Conservation (phyloP, 148 eudicot genomes). For the Rhododendron williamsianum region DNA sequence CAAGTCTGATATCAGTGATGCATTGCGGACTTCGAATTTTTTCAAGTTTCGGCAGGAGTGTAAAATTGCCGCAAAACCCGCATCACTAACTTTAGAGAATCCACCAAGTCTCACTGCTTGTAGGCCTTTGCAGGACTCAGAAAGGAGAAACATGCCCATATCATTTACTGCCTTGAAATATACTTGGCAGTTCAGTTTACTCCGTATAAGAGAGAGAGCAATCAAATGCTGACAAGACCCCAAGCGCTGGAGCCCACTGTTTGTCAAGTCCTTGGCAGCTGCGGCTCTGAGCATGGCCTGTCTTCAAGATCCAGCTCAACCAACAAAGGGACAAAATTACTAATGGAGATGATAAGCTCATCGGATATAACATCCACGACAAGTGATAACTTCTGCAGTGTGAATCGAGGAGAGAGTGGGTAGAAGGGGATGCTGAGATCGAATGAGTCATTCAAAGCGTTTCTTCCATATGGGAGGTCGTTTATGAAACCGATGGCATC, state of each 20-base stretch:
- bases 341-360: slow-evolving; percentile 25
- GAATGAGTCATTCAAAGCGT: neutral
- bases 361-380: slow-evolving; percentile 36
- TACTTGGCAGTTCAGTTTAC: slow-evolving; percentile 15
- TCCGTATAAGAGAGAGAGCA: slow-evolving; percentile 35
- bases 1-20: slow-evolving; percentile 36
- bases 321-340: slow-evolving; percentile 32
- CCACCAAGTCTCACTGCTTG: slow-evolving; percentile 41
- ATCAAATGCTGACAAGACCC: slow-evolving; percentile 26
- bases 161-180: slow-evolving; percentile 36
- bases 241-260: slow-evolving; percentile 32
- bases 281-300: slow-evolving; percentile 26
- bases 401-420: slow-evolving; percentile 1
- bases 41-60: slow-evolving; percentile 31
- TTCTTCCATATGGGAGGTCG: slow-evolving; percentile 7
- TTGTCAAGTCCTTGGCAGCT: slow-evolving; percentile 27
- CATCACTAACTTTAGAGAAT: slow-evolving; percentile 45
- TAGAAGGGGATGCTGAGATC: neutral
- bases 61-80: slow-evolving; percentile 37
- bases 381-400: slow-evolving; percentile 31
- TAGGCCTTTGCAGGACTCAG: slow-evolving; percentile 33
- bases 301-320: slow-evolving; percentile 49
- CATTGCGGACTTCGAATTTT: slow-evolving; percentile 32
- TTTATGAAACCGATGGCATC: slow-evolving; percentile 19
- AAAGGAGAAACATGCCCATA: slow-evolving; percentile 43